A percentile compares a stretch with the other conserved stretches of the same genome.
Conservation (phyloP, 176 grass and related monocot genomes). For the Zoysia pacifica region DNA sequence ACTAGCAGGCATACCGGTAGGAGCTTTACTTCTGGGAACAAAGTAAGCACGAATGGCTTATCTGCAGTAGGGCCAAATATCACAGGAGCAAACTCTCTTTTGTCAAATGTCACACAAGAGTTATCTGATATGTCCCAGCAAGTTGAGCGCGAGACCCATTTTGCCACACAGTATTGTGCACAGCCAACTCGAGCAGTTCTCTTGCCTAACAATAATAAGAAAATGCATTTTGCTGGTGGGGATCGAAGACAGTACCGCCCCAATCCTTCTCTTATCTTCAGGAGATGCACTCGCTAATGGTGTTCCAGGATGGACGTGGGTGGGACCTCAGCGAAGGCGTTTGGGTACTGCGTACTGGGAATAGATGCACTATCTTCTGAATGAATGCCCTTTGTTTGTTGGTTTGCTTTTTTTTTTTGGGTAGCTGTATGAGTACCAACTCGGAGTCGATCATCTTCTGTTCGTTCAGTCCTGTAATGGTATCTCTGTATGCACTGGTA, state of each 20-base stretch:
- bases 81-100: constrained; percentile 26
- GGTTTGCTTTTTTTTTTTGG: background rate
- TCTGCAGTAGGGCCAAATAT: constrained; percentile 1
- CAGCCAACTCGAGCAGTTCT: background rate
- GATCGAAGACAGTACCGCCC: constrained; percentile 37
- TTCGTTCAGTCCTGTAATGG: background rate
- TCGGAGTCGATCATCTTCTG: background rate
- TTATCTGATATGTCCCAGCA: constrained; percentile 40
- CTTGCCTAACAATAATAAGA: constrained; percentile 13
- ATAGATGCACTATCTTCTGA: constrained; percentile 1
- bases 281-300: constrained; percentile 10
- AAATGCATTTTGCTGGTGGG: constrained; percentile 14
- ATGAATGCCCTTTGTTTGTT: background rate
- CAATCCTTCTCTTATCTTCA: constrained; percentile 36
- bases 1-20: constrained; percentile 35
- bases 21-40: constrained; percentile 39
- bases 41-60: constrained; percentile 40
- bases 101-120: constrained; percentile 35
- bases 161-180: background rate
- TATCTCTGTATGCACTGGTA: background rate
- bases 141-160: constrained; percentile 19
- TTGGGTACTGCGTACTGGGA: background rate
- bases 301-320: constrained; percentile 30
- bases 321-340: background rate
- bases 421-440: background rate